Conservation (phyloP, 345 rosid species). For the Gossypium arboreum region DNA sequence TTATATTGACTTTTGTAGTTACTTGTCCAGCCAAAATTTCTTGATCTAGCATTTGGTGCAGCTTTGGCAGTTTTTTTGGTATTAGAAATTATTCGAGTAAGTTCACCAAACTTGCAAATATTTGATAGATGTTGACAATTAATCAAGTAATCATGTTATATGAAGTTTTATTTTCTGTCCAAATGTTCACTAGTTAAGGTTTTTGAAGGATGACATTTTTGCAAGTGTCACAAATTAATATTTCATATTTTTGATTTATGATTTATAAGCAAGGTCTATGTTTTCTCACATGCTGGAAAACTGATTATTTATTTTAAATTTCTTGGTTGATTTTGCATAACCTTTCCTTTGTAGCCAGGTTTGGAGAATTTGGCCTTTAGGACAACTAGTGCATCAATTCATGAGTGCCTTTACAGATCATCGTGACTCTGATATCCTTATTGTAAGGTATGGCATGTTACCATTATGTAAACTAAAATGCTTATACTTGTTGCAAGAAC, state of each 20-base stretch:
- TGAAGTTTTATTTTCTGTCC: neutral
- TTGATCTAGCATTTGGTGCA: constrained; percentile 93
- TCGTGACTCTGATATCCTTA: constrained; percentile 90
- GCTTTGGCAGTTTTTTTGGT: constrained; percentile 78
- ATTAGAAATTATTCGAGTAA: constrained; percentile 86
- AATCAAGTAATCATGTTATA: neutral
- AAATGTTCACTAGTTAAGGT: constrained; percentile 1
- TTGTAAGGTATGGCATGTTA: constrained; percentile 57
- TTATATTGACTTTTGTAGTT: constrained; percentile 12
- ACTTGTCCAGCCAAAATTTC: constrained; percentile 78
- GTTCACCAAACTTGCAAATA: constrained; percentile 19
- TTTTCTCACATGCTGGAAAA: neutral
- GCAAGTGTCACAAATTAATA: neutral
- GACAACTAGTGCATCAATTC: constrained; percentile 68
- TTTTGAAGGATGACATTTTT: neutral
- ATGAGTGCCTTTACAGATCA: constrained; percentile 98
- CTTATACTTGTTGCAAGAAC: constrained; percentile 6
- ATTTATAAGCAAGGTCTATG: constrained; percentile 9
- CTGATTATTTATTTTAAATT: neutral
- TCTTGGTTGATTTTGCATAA: constrained; percentile 17
- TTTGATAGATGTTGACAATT: constrained; percentile 5
- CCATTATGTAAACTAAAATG: constrained; percentile 5
- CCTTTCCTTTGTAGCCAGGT: constrained; percentile 43
- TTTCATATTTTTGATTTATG: neutral
- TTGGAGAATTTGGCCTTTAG: constrained; percentile 87